Conservation (phyloP, 2,329 filamentous ascomycete genomes). For the Aspergillus sp. region DNA sequence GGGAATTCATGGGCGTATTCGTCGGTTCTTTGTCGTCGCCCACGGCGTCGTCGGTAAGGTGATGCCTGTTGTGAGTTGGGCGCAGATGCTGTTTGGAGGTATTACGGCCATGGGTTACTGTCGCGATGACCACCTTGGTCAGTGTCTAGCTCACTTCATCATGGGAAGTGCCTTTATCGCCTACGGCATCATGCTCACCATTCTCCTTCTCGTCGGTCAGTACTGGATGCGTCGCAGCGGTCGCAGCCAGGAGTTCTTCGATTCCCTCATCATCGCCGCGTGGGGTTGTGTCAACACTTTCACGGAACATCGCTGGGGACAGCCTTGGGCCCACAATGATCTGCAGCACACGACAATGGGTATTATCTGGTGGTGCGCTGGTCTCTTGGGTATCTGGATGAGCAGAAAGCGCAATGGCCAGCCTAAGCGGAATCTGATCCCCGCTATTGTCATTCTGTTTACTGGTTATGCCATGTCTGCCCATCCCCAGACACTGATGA, state of each 20-base stretch:
- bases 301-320: constrained; percentile 93
- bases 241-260: constrained; percentile 93
- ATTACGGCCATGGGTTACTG: constrained; percentile 92
- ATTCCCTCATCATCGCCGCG: constrained; percentile 80
- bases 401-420: constrained; percentile 76
- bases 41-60: constrained; percentile 82
- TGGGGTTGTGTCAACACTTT: constrained; percentile 99
- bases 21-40: constrained; percentile 63
- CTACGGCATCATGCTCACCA: constrained; percentile 82
- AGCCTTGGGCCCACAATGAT: constrained; percentile 84
- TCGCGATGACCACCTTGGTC: constrained; percentile 81
- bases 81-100: constrained; percentile 92
- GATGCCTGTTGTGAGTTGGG: constrained; percentile 82
- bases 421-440: constrained; percentile 89
- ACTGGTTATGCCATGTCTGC: constrained; percentile 95
- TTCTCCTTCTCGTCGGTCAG: constrained; percentile 84
- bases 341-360: constrained; percentile 99
- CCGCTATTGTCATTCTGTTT: constrained; percentile 81
- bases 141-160: constrained; percentile 95
- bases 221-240: constrained; percentile 76
- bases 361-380: constrained; percentile 97
- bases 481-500: constrained; percentile 76
- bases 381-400: constrained; percentile 86
- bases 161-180: constrained; percentile 97
- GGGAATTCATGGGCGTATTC: constrained; percentile 74